These are phyloP conservation scores for Solanum aculeatissimum DNA, from an alignment of 305 asterid genomes.

Conservation along the genomic window DNA sequence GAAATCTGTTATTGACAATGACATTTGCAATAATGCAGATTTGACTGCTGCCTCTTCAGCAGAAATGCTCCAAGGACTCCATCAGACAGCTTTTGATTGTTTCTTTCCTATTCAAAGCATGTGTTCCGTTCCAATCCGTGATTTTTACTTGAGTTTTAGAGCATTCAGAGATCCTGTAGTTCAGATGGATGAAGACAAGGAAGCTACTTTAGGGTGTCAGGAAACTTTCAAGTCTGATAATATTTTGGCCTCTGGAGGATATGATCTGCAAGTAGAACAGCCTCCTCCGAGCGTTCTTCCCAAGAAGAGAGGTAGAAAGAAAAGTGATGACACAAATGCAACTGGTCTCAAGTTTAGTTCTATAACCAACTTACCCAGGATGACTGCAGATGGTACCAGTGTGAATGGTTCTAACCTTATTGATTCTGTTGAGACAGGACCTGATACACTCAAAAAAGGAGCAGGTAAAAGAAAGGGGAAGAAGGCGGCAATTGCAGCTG, in stretches of 20 bases:
- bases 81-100: constrained; percentile 30
- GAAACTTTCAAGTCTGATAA: background rate
- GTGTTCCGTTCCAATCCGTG: constrained; percentile 32
- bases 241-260: background rate
- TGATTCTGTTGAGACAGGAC: constrained; percentile 4
- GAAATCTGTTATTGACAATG: constrained; percentile 18
- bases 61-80: constrained; percentile 47
- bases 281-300: background rate
- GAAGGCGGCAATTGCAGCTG: constrained; percentile 13
- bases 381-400: background rate
- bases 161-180: constrained; percentile 23
- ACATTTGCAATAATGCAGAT: constrained; percentile 14
- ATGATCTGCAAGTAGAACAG: background rate
- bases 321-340: constrained; percentile 10
- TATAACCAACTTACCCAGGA: background rate
- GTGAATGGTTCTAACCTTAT: background rate
- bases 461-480: constrained; percentile 10
- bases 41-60: constrained; percentile 26
- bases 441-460: constrained; percentile 11
- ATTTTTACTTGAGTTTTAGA: constrained; percentile 45
- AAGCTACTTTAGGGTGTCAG: constrained; percentile 6
- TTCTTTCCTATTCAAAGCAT: constrained; percentile 19
- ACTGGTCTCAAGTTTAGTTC: background rate
- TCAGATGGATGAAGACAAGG: constrained; percentile 4
- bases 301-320: constrained; percentile 19